Evolutionary conservation across 2,329 filamentous ascomycete genomes (phyloP).

Genomic region (Botrytis elliptica): DNA sequence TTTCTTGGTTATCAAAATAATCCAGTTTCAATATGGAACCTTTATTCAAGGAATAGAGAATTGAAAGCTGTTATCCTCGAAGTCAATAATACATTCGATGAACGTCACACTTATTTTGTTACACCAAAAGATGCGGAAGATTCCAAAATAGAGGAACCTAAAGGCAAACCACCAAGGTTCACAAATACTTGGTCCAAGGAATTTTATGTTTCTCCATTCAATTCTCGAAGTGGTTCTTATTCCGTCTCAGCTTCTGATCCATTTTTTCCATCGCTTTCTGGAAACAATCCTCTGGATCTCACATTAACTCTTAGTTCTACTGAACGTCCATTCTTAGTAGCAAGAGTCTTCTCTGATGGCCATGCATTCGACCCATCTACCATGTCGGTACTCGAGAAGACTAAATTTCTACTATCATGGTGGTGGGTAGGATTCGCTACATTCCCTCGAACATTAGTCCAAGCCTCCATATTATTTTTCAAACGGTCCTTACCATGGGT

Average conservation of each 20-base stretch:
- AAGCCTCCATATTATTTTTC: slow-evolving; percentile 60
- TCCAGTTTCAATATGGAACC: slow-evolving; percentile 76
- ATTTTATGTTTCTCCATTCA: slow-evolving; percentile 77
- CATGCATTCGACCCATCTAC: slow-evolving; percentile 49
- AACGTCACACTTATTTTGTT: slow-evolving; percentile 65
- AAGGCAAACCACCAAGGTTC: slow-evolving; percentile 40
- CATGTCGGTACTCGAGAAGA: slow-evolving; percentile 46
- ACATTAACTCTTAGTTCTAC: slow-evolving; percentile 65
- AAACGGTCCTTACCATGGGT: slow-evolving; percentile 59
- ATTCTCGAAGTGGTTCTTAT: slow-evolving; percentile 57
- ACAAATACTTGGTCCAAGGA: slow-evolving; percentile 63
- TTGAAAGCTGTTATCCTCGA: slow-evolving; percentile 68
- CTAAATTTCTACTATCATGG: slow-evolving; percentile 54
- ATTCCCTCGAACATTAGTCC: slow-evolving; percentile 61
- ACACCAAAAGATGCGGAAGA: slow-evolving; percentile 41
- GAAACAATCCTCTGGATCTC: slow-evolving; percentile 59
- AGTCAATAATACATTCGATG: slow-evolving; percentile 75
- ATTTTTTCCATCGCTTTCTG: slow-evolving; percentile 42
- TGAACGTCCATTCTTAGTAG: slow-evolving; percentile 56
- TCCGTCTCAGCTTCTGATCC: slow-evolving; percentile 51
- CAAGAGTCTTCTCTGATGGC: slow-evolving; percentile 56
- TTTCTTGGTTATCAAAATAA: slow-evolving; percentile 73
- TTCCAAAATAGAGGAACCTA: slow-evolving; percentile 22
- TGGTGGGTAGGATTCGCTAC: slow-evolving; percentile 68
- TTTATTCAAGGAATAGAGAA: slow-evolving; percentile 59